Conservation (phyloP, 768 basidiomycete genomes). For the Infundibulicybe gibba region DNA sequence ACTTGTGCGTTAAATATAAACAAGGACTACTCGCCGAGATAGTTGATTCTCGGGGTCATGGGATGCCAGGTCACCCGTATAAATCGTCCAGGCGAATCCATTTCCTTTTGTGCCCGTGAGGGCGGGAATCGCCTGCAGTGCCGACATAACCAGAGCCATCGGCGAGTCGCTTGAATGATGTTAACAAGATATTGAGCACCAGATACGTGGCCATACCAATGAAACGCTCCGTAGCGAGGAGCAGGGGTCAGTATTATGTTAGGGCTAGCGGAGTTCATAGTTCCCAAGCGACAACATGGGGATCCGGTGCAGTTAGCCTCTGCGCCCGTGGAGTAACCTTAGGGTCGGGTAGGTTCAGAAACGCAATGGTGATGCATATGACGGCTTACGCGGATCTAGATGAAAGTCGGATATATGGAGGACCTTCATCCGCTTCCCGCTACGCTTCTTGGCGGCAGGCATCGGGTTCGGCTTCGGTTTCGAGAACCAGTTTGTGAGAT, state of each 20-base stretch:
- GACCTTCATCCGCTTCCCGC: constrained; percentile 65
- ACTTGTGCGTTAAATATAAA: background rate
- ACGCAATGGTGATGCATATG: constrained; percentile 76
- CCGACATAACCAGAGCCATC: constrained; percentile 53
- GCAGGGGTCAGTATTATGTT: constrained; percentile 52
- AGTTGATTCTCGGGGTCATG: constrained; percentile 68
- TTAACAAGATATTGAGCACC: background rate
- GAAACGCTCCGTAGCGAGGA: constrained; percentile 64
- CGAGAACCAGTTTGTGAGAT: constrained; percentile 66
- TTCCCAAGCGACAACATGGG: constrained; percentile 61
- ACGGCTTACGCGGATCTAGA: constrained; percentile 70
- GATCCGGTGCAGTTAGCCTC: constrained; percentile 69
- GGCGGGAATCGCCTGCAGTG: constrained; percentile 63
- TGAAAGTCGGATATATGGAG: constrained; percentile 79
- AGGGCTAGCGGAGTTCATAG: constrained; percentile 45
- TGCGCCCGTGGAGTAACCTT: constrained; percentile 61
- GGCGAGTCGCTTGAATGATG: constrained; percentile 52
- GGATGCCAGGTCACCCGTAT: constrained; percentile 71
- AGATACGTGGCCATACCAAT: constrained; percentile 35
- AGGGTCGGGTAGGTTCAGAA: constrained; percentile 49
- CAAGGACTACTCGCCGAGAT: constrained; percentile 40
- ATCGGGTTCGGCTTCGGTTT: constrained; percentile 74
- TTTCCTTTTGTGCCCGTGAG: constrained; percentile 56
- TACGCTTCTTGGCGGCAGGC: constrained; percentile 53
- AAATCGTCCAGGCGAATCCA: constrained; percentile 64